Percentiles rank a stretch among this genome's conserved stretches.
phyloP scores from a whole-genome alignment of 768 basidiomycete genomes.

The Crassisporium funariophilum region DNA sequence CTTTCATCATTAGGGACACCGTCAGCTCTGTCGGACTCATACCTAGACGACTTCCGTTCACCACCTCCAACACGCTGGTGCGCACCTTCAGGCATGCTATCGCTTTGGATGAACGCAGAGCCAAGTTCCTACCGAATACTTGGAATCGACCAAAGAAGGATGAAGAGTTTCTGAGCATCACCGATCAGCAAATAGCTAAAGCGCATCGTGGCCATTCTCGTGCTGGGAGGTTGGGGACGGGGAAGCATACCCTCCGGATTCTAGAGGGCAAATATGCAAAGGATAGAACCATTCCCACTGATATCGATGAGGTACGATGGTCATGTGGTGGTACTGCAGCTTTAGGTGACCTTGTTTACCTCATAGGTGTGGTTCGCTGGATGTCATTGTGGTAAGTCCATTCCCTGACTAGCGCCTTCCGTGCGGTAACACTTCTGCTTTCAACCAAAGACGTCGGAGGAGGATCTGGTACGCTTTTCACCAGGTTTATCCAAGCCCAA shows the following conservation, averaged over 20 bases:
- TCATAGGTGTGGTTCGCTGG: conserved; percentile 38
- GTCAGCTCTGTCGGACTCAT: conserved; percentile 24
- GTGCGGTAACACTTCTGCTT: too few species aligned
- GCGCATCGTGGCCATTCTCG: conserved; percentile 1
- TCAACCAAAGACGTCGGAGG: conserved; percentile 52
- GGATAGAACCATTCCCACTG: conserved; percentile 23
- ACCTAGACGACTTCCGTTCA: conserved; percentile 21
- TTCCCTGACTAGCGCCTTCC: neutral
- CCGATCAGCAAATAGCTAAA: conserved; percentile 15
- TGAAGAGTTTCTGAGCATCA: conserved; percentile 27
- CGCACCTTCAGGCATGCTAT: conserved; percentile 23
- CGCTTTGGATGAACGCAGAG: conserved; percentile 23
- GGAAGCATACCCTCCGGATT: conserved; percentile 13
- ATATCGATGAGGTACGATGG: conserved; percentile 52
- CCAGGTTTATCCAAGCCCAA: neutral
- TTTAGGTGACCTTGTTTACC: neutral
- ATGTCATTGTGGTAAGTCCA: conserved; percentile 44
- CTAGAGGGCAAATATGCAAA: conserved; percentile 32
- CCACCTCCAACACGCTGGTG: conserved; percentile 21
- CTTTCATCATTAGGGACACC: conserved; percentile 34
- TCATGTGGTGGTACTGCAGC: conserved; percentile 9
- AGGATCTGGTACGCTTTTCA: conserved; percentile 36
- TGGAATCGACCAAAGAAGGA: conserved; percentile 36
- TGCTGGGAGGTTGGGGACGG: neutral
- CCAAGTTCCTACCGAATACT: conserved; percentile 53